Base-by-base conservation (phyloP, 805 yeast species). In the Candida odintsovae region DNA sequence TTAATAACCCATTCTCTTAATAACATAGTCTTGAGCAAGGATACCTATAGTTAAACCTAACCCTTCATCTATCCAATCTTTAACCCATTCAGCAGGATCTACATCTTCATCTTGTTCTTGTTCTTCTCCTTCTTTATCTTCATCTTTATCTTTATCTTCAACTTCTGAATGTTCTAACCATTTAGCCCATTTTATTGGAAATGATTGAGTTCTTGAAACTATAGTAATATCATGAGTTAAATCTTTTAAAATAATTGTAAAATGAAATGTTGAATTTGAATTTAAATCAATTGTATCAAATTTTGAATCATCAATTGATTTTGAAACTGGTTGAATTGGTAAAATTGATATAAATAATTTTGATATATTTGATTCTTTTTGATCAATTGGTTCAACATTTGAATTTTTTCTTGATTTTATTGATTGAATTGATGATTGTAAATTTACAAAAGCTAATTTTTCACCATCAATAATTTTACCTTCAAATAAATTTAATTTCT, bases 161-260 rank as follows among this genome's bases (percentile, higher is more conserved):
- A n/a, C n/a, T n/a, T n/a, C n/a, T n/a, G n/a, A n/a, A n/a, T 48
- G 45, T 50, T 63, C 82, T n/a, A 92, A 73, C 99, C 99, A 94
- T n/a, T 78, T 70, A 10, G 90, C 83, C 99, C 99, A 94, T 61
- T 79, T 82, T 40, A 78, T 62, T 11, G 99, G 98, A 71, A 89
- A 85, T 7, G 96, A 81, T 65, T 94, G 99, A 0, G 98, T 86
- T 55, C 83, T 82, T 43, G 88, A 82, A 25, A 80, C 74, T 40
- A 88, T 76, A 8, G 83, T 76, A 51, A 94, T 79, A 52, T 80
- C 77, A 66, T 94, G 92, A 35, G 85, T 81, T 38, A 81, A 78
- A 61, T 94, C 99, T 54, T 80, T 78, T 54, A 94, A 71, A 19
- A 87, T 76, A 31, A 90, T 71, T 9, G 88, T 78, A 63, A 94